Evolutionary conservation across 2,329 filamentous ascomycete genomes (phyloP).

Genomic region (Bretziella fagacearum): DNA sequence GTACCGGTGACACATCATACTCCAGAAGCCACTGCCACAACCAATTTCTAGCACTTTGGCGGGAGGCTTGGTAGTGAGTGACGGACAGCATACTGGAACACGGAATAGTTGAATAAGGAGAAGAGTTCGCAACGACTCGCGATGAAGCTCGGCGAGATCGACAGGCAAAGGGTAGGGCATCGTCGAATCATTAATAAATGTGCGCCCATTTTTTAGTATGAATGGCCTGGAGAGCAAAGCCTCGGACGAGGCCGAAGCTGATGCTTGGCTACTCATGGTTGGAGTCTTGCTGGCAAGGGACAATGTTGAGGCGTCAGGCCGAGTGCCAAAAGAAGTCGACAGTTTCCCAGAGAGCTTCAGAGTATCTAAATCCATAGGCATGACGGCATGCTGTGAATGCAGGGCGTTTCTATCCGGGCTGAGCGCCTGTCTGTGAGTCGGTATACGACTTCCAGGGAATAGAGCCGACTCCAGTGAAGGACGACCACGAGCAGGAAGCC

Average conservation of each 20-base stretch:
- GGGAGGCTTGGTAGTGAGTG: slow-evolving; percentile 49
- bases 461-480: not conserved
- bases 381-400: not conserved
- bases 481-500: slow-evolving; percentile 5
- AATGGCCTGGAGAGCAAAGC: slow-evolving; percentile 36
- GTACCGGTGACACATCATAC: slow-evolving; percentile 69
- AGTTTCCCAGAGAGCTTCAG: slow-evolving; percentile 3
- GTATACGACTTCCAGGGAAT: not conserved
- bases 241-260: slow-evolving; percentile 29
- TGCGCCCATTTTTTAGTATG: slow-evolving; percentile 58
- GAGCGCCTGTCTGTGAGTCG: not conserved
- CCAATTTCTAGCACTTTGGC: slow-evolving; percentile 68
- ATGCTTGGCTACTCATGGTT: slow-evolving; percentile 17
- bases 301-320: not conserved
- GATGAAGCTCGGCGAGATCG: slow-evolving; percentile 73
- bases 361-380: not conserved
- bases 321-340: not conserved
- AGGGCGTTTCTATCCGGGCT: not conserved
- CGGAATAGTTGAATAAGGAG: slow-evolving; percentile 69
- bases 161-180: slow-evolving; percentile 72
- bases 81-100: slow-evolving; percentile 57
- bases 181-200: slow-evolving; percentile 59
- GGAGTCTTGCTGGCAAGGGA: slow-evolving; percentile 19
- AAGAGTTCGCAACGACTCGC: slow-evolving; percentile 70
- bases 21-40: slow-evolving; percentile 83